Evolutionary conservation across 2,329 filamentous ascomycete species (phyloP), one percentile per base, ranked within the genome.

Genomic region (Phialemonium atrogriseum): DNA sequence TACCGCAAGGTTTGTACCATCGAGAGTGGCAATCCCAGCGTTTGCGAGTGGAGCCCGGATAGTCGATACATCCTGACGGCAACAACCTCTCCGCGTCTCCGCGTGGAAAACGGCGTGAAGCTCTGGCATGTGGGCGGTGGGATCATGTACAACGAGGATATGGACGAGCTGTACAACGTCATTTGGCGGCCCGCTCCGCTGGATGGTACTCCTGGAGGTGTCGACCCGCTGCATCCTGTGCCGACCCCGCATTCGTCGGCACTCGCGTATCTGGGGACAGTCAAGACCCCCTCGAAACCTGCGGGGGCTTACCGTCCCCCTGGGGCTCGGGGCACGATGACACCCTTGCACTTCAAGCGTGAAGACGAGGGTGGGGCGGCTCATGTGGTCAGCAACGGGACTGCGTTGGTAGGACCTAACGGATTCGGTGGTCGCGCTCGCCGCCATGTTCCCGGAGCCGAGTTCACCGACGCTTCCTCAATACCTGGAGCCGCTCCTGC

Each of bases 41-140:
- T 95, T 40, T 98, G 91, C 65, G 80, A 91, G 54, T 98, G 91
- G 91, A 94, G 87, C 50, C 87, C 91, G 5, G 91, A 98, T 57
- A 93, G 89, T 48, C 84, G 82, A 51, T 91, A 88, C 57, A 88
- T 98, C 54, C 73, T 98, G 66, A 96, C 91, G 24, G 91, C 91
- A n/a, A 98, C 89, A 13, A 96, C 89, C 10, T 95, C 87, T 45
- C 91, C 91, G 5, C 81, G 91, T 41, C 75, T 98, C 36, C 83
- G 91, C 45, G 91, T 98, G 25, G 91, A 98, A 64, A 98, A 98
- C 49, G 91, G 89, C 38, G 73, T 98, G 46, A 88, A 88, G 55
- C 74, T 98, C 47, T 98, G 88, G 84, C 89, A 98, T 56, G 81
- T 94, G 20, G 75, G 79, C 41, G 91, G 91, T 27, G 71, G 72